These are phyloP conservation scores for Aspergillus uvarum DNA, from an alignment of 2,329 filamentous ascomycete species.

Conservation along the genomic window DNA sequence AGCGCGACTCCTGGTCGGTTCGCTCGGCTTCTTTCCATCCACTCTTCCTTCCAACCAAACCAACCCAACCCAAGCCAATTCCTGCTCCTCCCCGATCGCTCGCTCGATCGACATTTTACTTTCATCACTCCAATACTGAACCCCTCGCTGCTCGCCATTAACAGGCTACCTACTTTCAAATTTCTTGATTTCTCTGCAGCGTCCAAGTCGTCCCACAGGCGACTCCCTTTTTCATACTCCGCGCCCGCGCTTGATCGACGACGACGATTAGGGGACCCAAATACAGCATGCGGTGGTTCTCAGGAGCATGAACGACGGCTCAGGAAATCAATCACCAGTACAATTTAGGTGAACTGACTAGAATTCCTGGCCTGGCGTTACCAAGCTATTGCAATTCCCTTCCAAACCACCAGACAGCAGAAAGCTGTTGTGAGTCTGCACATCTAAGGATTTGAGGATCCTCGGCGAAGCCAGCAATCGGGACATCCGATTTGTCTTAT, in stretches of 20 bases:
- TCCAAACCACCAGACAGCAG: neutral
- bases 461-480: constrained; percentile 8
- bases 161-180: neutral
- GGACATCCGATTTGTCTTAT: constrained; percentile 3
- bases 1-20: constrained; percentile 1
- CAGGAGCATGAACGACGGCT: constrained; percentile 21
- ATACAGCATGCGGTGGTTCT: constrained; percentile 16
- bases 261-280: neutral
- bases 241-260: neutral
- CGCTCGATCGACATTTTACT: neutral
- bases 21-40: constrained; percentile 2
- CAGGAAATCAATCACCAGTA: neutral
- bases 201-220: neutral
- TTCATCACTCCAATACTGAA: neutral
- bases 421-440: constrained; percentile 1
- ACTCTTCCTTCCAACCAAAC: neutral
- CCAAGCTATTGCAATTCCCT: neutral
- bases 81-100: neutral
- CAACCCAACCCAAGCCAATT: neutral
- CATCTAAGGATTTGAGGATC: neutral
- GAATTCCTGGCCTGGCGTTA: neutral
- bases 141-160: neutral
- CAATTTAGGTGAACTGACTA: neutral
- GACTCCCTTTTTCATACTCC: neutral
- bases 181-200: neutral